Evolutionary conservation across 73 alveolate genomes (phyloP).

Genomic region (Tetrahymena thermophila): DNA sequence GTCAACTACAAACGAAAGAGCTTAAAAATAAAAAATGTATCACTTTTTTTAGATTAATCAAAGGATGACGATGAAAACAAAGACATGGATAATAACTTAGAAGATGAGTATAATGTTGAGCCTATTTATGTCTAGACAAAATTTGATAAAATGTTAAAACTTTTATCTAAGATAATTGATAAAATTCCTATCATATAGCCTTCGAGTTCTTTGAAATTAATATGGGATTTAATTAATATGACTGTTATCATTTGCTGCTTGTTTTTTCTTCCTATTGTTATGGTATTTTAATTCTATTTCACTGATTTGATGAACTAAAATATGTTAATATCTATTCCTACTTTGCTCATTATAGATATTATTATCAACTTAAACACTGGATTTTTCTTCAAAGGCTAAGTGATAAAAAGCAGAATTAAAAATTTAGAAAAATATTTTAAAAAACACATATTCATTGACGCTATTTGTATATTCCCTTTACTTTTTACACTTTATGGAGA

Average conservation of each 20-base stretch:
- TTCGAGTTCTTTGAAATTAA: neutral
- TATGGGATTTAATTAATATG: neutral
- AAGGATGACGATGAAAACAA: neutral
- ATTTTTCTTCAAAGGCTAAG: neutral
- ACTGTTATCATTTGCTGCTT: neutral
- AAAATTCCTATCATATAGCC: neutral
- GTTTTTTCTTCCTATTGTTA: neutral
- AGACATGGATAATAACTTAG: neutral
- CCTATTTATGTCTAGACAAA: neutral
- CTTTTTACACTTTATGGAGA: neutral
- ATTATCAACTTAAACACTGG: neutral
- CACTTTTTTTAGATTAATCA: neutral
- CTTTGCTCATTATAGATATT: neutral
- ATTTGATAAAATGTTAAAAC: neutral
- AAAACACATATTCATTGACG: neutral
- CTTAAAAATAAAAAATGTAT: neutral
- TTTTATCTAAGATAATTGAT: neutral
- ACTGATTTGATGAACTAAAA: neutral
- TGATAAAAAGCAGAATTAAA: neutral
- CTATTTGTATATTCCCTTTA: neutral
- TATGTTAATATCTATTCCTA: neutral
- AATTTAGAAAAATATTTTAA: neutral
- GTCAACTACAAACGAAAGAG: neutral
- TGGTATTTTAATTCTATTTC: neutral
- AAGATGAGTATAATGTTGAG: neutral